A percentile compares a stretch with the other conserved stretches of the same genome.
These are phyloP conservation scores for Paramecium sonneborni DNA, from an alignment of 73 alveolate species.

Conservation along the genomic window DNA sequence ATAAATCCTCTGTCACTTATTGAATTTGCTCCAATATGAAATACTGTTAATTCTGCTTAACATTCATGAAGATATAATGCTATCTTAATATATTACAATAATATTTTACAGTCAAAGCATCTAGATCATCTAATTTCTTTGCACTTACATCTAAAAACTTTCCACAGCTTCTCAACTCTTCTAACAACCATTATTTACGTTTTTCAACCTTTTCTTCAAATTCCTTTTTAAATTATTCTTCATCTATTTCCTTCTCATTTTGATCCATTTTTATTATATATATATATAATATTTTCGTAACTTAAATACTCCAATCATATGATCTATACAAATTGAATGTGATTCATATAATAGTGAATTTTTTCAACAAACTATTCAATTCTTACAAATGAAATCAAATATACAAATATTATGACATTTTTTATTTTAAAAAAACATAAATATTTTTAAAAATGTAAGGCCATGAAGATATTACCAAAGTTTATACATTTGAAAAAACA, in stretches of 20 bases:
- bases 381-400: not conserved
- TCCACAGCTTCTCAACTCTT: slow-evolving; percentile 25
- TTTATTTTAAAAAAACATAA: not conserved
- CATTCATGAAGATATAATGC: slow-evolving; percentile 52
- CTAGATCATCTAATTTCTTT: slow-evolving; percentile 55
- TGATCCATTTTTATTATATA: not conserved
- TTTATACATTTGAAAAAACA: slow-evolving; percentile 52
- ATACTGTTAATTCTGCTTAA: not conserved
- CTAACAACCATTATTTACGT: slow-evolving; percentile 31
- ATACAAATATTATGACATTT: not conserved
- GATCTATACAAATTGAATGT: not conserved
- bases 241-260: not conserved
- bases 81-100: not conserved
- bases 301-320: not conserved
- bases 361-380: not conserved
- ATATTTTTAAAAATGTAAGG: slow-evolving; percentile 16
- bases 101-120: slow-evolving; percentile 36
- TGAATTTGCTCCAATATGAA: slow-evolving; percentile 42
- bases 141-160: slow-evolving; percentile 55
- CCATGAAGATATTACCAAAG: slow-evolving; percentile 44
- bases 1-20: slow-evolving; percentile 47
- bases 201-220: slow-evolving; percentile 30
- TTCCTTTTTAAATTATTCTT: slow-evolving; percentile 16
- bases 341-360: not conserved
- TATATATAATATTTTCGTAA: not conserved